Evolutionary conservation across 805 yeast species (phyloP), one percentile per base, ranked within the genome.

Genomic region (Ogataea zsoltii): DNA sequence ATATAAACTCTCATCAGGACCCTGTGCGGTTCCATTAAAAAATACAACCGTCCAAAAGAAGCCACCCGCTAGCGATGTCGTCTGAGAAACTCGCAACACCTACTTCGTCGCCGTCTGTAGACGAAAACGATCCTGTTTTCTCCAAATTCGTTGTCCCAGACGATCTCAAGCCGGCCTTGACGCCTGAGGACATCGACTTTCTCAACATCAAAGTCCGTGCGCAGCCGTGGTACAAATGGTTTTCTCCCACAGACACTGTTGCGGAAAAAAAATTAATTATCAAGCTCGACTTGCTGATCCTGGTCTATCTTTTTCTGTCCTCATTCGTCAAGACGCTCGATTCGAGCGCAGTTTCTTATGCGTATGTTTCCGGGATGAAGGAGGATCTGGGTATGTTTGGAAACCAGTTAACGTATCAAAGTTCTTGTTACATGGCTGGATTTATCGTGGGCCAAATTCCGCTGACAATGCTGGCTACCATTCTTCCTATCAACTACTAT

Each of bases 251-350:
- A 10, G 45, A 42, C 15, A 42, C 45, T 10, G 17, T 7, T 16
- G 49, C 42, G 4, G 45, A 42, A 19, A 42, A 35, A 30, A 42
- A 35, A 29, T 25, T 41, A 10, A 17, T 41, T 3, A 29, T 41
- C 29, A 41, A 41, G 21, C 39, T 41, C n/a, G 44, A 41, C 17
- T 23, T 41, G 15, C 29, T 41, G 23, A 33, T 41, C 16, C 21
- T 36, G 21, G 39, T 41, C 10, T 41, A 41, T 62, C 33, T 37
- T 9, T 37, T 37, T 60, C 62, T 80, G 47, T 80, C 80, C 1
- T 83, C 82, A 61, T 85, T 86, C 85, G 78, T 83, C 44, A 83
- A 83, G 59, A 78, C 79, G 43, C 66, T 85, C 38, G 89, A 85
- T 57, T 74, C 73, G 44, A 69, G 77, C 37, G 83, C 83, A 57